phyloP scores from a whole-genome alignment of 1,284 basidiomycete genomes.

The Agroathelia rolfsii region DNA sequence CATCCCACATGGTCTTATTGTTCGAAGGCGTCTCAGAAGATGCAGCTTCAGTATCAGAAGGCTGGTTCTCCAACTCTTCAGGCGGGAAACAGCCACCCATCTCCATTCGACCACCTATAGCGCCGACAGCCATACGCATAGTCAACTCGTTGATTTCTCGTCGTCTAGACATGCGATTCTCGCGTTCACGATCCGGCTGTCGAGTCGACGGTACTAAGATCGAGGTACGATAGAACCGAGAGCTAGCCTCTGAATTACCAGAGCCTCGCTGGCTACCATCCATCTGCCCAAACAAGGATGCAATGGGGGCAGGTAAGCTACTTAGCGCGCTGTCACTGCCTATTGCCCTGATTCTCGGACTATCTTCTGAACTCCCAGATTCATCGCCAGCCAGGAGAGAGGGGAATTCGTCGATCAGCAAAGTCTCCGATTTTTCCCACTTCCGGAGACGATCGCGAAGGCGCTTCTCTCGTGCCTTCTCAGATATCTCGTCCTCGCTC shows the following conservation, averaged over 20 bases:
- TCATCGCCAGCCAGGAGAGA: slow-evolving; percentile 32
- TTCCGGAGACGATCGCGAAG: slow-evolving; percentile 54
- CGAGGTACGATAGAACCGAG: slow-evolving; percentile 61
- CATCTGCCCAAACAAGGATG: slow-evolving; percentile 8
- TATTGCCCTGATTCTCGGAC: slow-evolving; percentile 36
- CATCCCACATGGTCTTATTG: slow-evolving; percentile 52
- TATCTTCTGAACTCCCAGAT: slow-evolving; percentile 24
- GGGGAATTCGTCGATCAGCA: slow-evolving; percentile 51
- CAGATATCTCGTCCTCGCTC: slow-evolving; percentile 54
- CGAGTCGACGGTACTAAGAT: slow-evolving; percentile 61
- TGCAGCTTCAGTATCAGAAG: no score
- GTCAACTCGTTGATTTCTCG: slow-evolving; percentile 70
- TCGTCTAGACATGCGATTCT: slow-evolving; percentile 49
- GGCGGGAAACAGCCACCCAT: slow-evolving; percentile 13
- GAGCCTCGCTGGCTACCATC: slow-evolving; percentile 10
- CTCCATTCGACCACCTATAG: slow-evolving; percentile 46
- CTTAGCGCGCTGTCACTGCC: slow-evolving; percentile 40
- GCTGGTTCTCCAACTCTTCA: no score
- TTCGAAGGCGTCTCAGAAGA: no score
- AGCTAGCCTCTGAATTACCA: slow-evolving; percentile 18
- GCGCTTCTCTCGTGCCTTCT: slow-evolving; percentile 57
- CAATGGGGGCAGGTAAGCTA: no score
- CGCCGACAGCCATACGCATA: slow-evolving; percentile 69
- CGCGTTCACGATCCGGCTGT: slow-evolving; percentile 44
- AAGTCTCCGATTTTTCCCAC: slow-evolving; percentile 56